Conservation (phyloP, 331 rosid genomes). For the Spiraea crenata region DNA sequence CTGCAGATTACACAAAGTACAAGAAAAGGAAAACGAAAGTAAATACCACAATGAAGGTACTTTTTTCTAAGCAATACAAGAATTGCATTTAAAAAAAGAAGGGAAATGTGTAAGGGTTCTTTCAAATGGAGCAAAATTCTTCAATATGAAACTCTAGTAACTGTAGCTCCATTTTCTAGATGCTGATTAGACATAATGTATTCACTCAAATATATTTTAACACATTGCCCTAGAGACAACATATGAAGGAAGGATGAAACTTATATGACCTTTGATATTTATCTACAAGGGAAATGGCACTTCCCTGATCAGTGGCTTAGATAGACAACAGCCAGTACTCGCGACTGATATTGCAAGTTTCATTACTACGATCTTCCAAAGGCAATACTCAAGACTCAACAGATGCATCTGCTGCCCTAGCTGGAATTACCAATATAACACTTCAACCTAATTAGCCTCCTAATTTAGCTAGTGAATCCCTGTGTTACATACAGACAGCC, state of each 20-base stretch:
- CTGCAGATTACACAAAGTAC: slow-evolving; percentile 43
- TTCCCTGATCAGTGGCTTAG: too few relatives aligned
- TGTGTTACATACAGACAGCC: too few relatives aligned
- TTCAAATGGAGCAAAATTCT: not conserved
- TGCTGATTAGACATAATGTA: too few relatives aligned
- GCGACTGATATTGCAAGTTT: not conserved
- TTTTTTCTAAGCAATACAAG: not conserved
- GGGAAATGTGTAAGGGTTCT: not conserved
- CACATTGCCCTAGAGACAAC: not conserved
- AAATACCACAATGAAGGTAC: slow-evolving; percentile 3
- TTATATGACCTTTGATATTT: too few relatives aligned
- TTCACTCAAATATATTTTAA: too few relatives aligned
- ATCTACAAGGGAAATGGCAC: too few relatives aligned
- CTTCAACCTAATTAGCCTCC: too few relatives aligned
- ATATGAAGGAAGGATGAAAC: not conserved
- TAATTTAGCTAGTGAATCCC: too few relatives aligned
- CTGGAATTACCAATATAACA: too few relatives aligned
- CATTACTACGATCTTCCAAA: not conserved
- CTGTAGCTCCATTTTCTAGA: not conserved
- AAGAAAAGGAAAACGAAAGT: slow-evolving; percentile 18
- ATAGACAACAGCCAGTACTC: not conserved
- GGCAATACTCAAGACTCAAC: too few relatives aligned
- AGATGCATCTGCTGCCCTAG: too few relatives aligned
- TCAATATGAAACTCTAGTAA: not conserved
- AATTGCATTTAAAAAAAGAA: not conserved